Evolutionary conservation across 1,284 basidiomycete species (phyloP), one percentile per base, ranked within the genome.

Genomic region (Trametes pubescens): DNA sequence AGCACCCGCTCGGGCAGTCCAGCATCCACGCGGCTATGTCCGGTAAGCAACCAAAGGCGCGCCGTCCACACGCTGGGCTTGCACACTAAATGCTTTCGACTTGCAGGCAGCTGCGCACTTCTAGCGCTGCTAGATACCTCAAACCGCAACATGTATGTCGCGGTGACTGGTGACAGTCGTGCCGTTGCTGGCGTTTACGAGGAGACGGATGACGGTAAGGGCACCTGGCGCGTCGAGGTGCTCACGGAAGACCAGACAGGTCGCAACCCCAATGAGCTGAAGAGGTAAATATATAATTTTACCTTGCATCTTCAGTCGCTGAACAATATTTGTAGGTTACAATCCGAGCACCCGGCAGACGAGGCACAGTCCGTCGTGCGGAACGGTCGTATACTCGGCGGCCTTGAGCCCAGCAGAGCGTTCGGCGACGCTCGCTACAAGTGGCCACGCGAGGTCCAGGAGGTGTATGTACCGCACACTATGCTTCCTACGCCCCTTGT

Each of bases 401-500:
- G 96, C 1, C 84, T 99, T 14, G 96, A 99, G 76, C 98, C 98
- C 24, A 92, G 93, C 29, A 86, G 98, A 65, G 96, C 97, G 1
- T 97, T 96, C 81, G 96, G 96, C 62, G 98, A 99, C 79, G 92
- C 95, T 2, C 85, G 94, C 35, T 99, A 99, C 82, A 98, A 99
- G 75, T 94, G 92, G 92, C 81, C 89, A 37, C 82, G 84, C 43
- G 83, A 86, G 52, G 80, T 94, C 40, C 92, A 94, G 74, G 84
- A 89, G 72, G 81, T 84, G 94, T 95, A 72, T 77, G 89, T 77
- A 29, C 24, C 18, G 24, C 9, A 11, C 5, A 2, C 21, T n/a
- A 35, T 26, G 46, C 16, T 26, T 18, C 26, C 10, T 43, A 43
- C 32, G 8, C 32, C 4, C 40, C 34, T 13, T 11, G n/a, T 32